phyloP scores from a whole-genome alignment of 2,329 filamentous ascomycete genomes.

The Ustulina deusta region DNA sequence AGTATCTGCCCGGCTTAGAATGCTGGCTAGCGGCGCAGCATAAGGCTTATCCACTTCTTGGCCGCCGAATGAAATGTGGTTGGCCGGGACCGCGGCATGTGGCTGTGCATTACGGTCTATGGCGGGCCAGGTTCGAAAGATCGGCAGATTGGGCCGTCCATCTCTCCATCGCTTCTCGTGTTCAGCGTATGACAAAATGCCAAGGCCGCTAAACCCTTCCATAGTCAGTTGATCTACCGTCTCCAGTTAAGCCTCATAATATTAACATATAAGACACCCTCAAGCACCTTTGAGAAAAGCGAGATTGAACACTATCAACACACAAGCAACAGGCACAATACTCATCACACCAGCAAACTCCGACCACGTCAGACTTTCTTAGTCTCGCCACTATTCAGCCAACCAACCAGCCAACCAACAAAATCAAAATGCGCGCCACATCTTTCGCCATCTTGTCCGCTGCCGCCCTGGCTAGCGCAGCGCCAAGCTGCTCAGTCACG shows the following conservation, averaged over 20 bases:
- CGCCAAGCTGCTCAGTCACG: conserved; percentile 1
- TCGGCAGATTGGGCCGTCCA: conserved; percentile 8
- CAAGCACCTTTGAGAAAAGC: background rate
- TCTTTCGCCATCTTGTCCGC: conserved; percentile 35
- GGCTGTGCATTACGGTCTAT: background rate
- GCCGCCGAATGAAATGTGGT: background rate
- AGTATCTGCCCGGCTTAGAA: background rate
- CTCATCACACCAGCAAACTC: background rate
- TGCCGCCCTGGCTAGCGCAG: conserved; percentile 37
- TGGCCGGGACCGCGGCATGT: background rate
- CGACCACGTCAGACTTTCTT: background rate
- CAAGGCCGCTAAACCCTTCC: background rate
- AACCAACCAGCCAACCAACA: background rate
- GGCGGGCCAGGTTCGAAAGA: conserved; percentile 4
- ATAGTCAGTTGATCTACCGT: background rate
- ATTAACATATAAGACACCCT: background rate
- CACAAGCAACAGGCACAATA: background rate
- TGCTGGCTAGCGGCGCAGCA: background rate
- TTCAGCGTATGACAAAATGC: background rate
- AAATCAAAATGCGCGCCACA: conserved; percentile 29
- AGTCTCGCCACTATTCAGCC: background rate
- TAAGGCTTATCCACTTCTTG: background rate
- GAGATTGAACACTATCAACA: background rate
- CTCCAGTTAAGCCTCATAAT: too few relatives aligned
- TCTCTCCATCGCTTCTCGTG: too few relatives aligned